Percentiles rank a stretch among this genome's conserved stretches.
phyloP scores from a whole-genome alignment of 768 basidiomycete genomes.

The Saitozyma podzolica region DNA sequence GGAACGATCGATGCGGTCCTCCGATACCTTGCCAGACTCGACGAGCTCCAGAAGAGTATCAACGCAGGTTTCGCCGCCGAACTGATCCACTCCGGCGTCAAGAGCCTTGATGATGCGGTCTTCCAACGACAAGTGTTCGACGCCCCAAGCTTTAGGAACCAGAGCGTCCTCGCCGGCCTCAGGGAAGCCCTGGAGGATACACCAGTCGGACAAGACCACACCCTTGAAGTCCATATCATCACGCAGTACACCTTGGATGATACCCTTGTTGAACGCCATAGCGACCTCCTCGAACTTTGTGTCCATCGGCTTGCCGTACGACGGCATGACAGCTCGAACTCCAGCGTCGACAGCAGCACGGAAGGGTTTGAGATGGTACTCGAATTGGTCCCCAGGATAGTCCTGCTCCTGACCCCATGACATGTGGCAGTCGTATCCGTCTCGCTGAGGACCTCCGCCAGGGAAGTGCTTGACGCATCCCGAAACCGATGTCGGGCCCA shows the following conservation, averaged over 20 bases:
- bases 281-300: slow-evolving; percentile 18
- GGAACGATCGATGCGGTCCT: slow-evolving; percentile 17
- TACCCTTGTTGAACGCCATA: slow-evolving; percentile 17
- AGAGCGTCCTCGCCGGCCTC: slow-evolving; percentile 6
- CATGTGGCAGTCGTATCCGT: slow-evolving; percentile 16
- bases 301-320: slow-evolving; percentile 21
- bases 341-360: slow-evolving; percentile 11
- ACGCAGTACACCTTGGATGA: slow-evolving; percentile 12
- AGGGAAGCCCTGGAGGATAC: slow-evolving; percentile 11
- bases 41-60: slow-evolving; percentile 12
- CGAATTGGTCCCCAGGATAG: slow-evolving; percentile 21
- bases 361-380: slow-evolving; percentile 19
- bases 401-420: slow-evolving; percentile 16
- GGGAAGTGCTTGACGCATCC: slow-evolving; percentile 24
- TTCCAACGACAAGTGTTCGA: slow-evolving; percentile 16
- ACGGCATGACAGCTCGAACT: slow-evolving; percentile 17
- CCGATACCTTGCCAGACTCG: slow-evolving; percentile 11
- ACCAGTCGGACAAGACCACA: slow-evolving; percentile 20
- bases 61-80: slow-evolving; percentile 17
- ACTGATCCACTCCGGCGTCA: slow-evolving; percentile 19
- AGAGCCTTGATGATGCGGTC: slow-evolving; percentile 15
- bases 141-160: slow-evolving; percentile 15
- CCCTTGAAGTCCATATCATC: slow-evolving; percentile 11
- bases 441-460: slow-evolving; percentile 14
- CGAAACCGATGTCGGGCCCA: slow-evolving; percentile 10